A percentile compares a stretch with the other conserved stretches of the same genome.
Evolutionary conservation across 2,329 filamentous ascomycete genomes (phyloP).

Genomic region (Colletotrichum shisoi): DNA sequence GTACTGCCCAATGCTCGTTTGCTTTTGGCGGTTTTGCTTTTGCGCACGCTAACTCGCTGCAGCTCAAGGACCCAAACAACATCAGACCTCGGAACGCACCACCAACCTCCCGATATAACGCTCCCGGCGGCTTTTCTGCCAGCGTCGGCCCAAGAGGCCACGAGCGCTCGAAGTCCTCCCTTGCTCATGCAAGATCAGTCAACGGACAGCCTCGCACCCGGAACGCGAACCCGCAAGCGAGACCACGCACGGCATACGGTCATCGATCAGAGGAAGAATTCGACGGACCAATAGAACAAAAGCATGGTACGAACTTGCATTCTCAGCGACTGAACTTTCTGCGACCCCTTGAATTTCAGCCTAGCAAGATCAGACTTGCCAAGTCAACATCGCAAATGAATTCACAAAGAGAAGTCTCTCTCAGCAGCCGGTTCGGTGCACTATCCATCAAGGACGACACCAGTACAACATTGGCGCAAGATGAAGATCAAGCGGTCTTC

Average conservation of each 20-base stretch:
- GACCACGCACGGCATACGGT: constrained; percentile 53
- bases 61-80: constrained; percentile 47
- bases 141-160: constrained; percentile 64
- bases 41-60: constrained; percentile 36
- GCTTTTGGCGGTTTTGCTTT: background rate
- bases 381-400: constrained; percentile 44
- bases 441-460: constrained; percentile 52
- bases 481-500: constrained; percentile 59
- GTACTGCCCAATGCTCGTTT: constrained; percentile 23
- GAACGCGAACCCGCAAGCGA: constrained; percentile 48
- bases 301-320: constrained; percentile 48
- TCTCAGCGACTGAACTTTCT: constrained; percentile 32
- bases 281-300: constrained; percentile 46
- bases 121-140: constrained; percentile 60
- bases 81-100: constrained; percentile 46
- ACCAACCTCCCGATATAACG: constrained; percentile 39
- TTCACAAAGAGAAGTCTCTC: constrained; percentile 56
- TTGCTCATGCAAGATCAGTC: constrained; percentile 46
- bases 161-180: constrained; percentile 62
- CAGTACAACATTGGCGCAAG: constrained; percentile 34
- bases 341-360: constrained; percentile 27
- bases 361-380: constrained; percentile 44
- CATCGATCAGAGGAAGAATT: constrained; percentile 51
- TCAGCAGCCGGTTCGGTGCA: constrained; percentile 49
- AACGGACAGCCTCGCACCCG: constrained; percentile 52